Evolutionary conservation across 2,329 filamentous ascomycete species (phyloP).

Genomic region (Aspergillus chevalieri): DNA sequence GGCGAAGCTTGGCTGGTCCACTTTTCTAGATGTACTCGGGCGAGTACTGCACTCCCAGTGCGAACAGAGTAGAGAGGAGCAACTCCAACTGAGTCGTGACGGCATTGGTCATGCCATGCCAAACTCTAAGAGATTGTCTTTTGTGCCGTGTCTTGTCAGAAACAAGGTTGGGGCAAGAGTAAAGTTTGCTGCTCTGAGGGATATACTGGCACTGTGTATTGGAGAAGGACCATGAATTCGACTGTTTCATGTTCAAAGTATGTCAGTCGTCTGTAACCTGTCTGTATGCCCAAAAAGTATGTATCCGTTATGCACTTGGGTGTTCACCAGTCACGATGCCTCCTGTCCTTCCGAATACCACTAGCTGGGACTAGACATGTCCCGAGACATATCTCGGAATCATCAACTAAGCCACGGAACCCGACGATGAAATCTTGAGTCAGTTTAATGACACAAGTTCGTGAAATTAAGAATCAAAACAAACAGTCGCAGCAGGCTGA

Average conservation of each 20-base stretch:
- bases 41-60: no score
- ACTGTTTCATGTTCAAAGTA: no score
- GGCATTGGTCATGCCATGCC: no score
- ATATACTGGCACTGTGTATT: background rate
- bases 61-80: no score
- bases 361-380: background rate
- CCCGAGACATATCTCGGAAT: background rate
- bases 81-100: no score
- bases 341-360: background rate
- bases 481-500: background rate
- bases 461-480: background rate
- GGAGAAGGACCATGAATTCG: background rate
- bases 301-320: no score
- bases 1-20: background rate
- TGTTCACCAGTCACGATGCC: background rate
- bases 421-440: background rate
- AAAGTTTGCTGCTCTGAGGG: background rate
- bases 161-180: background rate
- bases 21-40: no score
- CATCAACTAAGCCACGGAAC: background rate
- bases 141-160: background rate
- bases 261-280: no score
- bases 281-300: no score
- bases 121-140: no score
- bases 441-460: background rate